A percentile compares a stretch with the other conserved stretches of the same genome.
Evolutionary conservation across 176 grass and related monocot genomes (phyloP).

Genomic region (Bonia amplexicaulis): DNA sequence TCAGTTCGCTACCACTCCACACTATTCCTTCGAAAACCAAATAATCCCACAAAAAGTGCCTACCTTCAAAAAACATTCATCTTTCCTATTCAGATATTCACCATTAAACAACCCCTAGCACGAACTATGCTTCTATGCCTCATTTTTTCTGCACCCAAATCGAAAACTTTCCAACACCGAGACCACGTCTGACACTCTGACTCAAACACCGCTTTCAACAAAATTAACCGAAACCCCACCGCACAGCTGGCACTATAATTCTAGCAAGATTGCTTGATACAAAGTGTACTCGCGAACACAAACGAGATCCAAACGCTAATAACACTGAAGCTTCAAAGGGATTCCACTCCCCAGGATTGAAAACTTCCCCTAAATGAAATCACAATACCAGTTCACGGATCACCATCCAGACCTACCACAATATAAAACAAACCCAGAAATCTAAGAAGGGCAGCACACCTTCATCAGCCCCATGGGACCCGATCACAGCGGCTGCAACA

Average conservation of each 20-base stretch:
- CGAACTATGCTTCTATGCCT: background rate
- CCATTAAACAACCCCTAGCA: background rate
- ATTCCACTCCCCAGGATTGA: background rate
- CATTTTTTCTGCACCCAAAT: background rate
- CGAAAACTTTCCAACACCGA: background rate
- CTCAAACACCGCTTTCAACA: background rate
- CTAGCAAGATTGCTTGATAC: background rate
- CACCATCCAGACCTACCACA: background rate
- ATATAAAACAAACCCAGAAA: background rate
- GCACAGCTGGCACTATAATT: background rate
- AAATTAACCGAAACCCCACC: background rate
- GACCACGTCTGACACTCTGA: background rate
- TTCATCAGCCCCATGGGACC: constrained; percentile 11
- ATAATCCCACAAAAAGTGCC: background rate
- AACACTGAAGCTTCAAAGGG: background rate
- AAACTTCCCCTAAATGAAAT: background rate
- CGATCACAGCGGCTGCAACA: background rate
- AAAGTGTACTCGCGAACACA: background rate
- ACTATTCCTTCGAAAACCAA: background rate
- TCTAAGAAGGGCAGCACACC: background rate
- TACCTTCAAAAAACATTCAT: background rate
- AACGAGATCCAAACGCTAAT: background rate
- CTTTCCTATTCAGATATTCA: background rate
- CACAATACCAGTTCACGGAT: background rate
- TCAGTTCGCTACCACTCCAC: background rate